A percentile compares a stretch with the other conserved stretches of the same genome.
These are phyloP conservation scores for Parasarocladium wereldwijsianum DNA, from an alignment of 2,329 filamentous ascomycete species.

Conservation along the genomic window DNA sequence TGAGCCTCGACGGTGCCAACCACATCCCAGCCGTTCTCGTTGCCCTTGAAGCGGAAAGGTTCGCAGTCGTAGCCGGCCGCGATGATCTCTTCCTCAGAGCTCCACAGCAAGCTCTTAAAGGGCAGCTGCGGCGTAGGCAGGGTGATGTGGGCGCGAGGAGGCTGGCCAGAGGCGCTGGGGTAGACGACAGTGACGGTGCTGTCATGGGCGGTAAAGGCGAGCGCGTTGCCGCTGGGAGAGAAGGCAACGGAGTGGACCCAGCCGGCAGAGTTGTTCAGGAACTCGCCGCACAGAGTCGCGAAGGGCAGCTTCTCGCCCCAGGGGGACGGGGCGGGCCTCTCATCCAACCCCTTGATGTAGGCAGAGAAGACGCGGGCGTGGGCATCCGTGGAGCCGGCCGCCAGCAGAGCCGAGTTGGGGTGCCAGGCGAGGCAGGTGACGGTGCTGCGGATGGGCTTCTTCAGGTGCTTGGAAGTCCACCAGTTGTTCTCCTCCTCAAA, in stretches of 20 bases:
- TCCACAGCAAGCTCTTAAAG: conserved; percentile 90
- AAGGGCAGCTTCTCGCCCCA: conserved; percentile 96
- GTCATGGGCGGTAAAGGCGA: conserved; percentile 90
- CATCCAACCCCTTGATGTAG: conserved; percentile 92
- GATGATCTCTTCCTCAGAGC: conserved; percentile 79
- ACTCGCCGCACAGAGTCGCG: conserved; percentile 97
- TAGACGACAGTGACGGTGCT: conserved; percentile 96
- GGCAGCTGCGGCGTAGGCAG: conserved; percentile 82
- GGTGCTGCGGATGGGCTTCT: conserved; percentile 96
- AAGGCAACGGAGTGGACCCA: conserved; percentile 94
- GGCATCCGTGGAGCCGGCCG: conserved; percentile 91
- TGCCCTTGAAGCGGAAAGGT: conserved; percentile 76
- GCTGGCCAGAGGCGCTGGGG: conserved; percentile 77
- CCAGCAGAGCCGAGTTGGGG: conserved; percentile 89
- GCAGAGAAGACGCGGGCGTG: conserved; percentile 89
- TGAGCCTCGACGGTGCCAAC: conserved; percentile 69
- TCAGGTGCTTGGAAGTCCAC: conserved; percentile 99
- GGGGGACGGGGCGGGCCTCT: conserved; percentile 66
- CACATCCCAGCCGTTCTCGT: conserved; percentile 68
- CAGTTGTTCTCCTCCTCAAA: conserved; percentile 99
- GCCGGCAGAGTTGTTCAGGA: conserved; percentile 85
- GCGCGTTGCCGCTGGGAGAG: conserved; percentile 80
- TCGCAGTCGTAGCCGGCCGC: conserved; percentile 86
- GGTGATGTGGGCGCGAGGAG: conserved; percentile 78
- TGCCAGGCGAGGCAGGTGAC: conserved; percentile 95